A percentile compares a stretch with the other conserved stretches of the same genome.
These are phyloP conservation scores for Periconia digitata DNA, from an alignment of 2,329 filamentous ascomycete species.

Conservation along the genomic window DNA sequence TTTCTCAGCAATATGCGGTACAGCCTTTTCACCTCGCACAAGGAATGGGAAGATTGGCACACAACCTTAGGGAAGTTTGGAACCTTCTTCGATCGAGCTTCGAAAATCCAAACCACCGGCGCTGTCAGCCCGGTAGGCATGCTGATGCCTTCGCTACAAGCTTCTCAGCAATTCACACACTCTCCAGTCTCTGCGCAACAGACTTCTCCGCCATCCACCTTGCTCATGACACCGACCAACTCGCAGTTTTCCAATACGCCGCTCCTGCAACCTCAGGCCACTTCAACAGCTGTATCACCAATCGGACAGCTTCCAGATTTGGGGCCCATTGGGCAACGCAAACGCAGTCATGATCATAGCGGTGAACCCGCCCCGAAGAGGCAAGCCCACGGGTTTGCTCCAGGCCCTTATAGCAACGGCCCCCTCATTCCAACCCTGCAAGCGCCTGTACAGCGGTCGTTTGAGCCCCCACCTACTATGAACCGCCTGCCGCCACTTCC, in stretches of 20 bases:
- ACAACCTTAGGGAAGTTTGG: constrained; percentile 78
- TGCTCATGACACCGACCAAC: constrained; percentile 47
- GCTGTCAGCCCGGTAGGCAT: constrained; percentile 36
- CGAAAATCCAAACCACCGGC: constrained; percentile 48
- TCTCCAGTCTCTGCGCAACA: constrained; percentile 55
- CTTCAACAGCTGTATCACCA: constrained; percentile 48
- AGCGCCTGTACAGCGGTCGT: constrained; percentile 34
- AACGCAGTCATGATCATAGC: constrained; percentile 60
- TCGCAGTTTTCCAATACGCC: constrained; percentile 44
- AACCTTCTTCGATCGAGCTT: constrained; percentile 76
- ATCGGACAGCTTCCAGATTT: constrained; percentile 47
- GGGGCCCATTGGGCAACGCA: constrained; percentile 48
- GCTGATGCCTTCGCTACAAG: constrained; percentile 38
- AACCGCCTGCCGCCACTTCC: constrained; percentile 67
- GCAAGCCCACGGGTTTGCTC: constrained; percentile 39
- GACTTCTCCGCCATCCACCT: constrained; percentile 52
- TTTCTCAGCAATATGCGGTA: constrained; percentile 99
- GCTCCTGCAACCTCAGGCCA: constrained; percentile 42
- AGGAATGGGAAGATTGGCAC: constrained; percentile 88
- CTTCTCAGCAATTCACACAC: constrained; percentile 49
- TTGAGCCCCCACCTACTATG: constrained; percentile 40
- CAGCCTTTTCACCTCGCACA: constrained; percentile 80
- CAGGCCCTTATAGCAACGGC: constrained; percentile 39
- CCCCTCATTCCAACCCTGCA: constrained; percentile 38
- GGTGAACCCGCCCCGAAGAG: constrained; percentile 62